phyloP scores from a whole-genome alignment of 2,329 filamentous ascomycete species.

The Xylaria sp. region DNA sequence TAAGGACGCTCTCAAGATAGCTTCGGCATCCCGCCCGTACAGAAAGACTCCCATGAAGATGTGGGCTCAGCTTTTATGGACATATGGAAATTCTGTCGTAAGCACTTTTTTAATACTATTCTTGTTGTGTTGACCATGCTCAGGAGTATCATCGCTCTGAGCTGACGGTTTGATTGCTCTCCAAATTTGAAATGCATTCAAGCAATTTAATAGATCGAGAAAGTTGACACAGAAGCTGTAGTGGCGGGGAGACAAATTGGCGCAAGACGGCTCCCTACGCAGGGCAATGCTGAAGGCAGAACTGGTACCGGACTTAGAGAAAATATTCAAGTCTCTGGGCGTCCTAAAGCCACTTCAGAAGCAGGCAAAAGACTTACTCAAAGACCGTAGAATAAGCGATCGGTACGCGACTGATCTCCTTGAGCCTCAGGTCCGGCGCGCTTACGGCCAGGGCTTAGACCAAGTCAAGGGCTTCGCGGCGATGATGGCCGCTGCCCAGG shows the following conservation, averaged over 20 bases:
- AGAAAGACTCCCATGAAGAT: conserved; percentile 34
- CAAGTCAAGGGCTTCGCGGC: conserved; percentile 38
- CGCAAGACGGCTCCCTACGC: conserved; percentile 31
- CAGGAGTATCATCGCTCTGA: background rate
- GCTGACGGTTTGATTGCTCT: too few species aligned
- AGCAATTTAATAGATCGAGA: background rate
- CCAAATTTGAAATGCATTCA: too few species aligned
- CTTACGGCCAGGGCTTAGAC: conserved; percentile 32
- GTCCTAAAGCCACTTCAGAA: conserved; percentile 29
- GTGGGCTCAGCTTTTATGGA: conserved; percentile 39
- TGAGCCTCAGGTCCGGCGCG: conserved; percentile 40
- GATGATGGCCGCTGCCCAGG: conserved; percentile 38
- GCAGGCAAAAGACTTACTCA: conserved; percentile 28
- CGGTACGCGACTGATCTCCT: conserved; percentile 41
- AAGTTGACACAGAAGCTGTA: background rate
- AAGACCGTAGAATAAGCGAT: conserved; percentile 36
- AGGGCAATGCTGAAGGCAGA: conserved; percentile 21
- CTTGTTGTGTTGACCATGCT: background rate
- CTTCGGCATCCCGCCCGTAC: conserved; percentile 39
- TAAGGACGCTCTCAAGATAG: conserved; percentile 22
- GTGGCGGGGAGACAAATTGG: conserved; percentile 36
- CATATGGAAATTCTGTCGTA: conserved; percentile 41
- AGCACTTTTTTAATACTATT: background rate
- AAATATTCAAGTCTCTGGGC: conserved; percentile 36
- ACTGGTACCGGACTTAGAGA: conserved; percentile 25